These are phyloP conservation scores for Ziziphus jujuba DNA, from an alignment of 306 rosid genomes.

Conservation along the genomic window DNA sequence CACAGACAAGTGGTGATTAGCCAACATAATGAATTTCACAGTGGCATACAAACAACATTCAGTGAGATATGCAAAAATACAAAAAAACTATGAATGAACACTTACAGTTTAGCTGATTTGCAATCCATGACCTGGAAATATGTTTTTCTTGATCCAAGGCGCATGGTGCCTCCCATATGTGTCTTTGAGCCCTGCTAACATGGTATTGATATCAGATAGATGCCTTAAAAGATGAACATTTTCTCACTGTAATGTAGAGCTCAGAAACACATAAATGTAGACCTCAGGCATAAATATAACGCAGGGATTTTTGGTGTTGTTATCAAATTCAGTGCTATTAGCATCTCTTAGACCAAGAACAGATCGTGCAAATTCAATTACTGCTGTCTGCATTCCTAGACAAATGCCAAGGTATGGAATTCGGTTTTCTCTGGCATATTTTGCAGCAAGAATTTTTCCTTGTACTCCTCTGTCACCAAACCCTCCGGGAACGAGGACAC, in stretches of 20 bases:
- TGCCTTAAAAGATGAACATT: background rate
- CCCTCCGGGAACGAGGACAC: slow-evolving; percentile 93
- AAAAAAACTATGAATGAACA: background rate
- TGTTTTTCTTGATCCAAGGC: slow-evolving; percentile 92
- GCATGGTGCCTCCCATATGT: slow-evolving; percentile 99
- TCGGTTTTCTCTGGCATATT: slow-evolving; percentile 71
- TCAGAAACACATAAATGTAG: background rate
- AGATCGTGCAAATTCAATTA: slow-evolving; percentile 82
- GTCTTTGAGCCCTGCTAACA: slow-evolving; percentile 81
- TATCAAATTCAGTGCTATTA: slow-evolving; percentile 79
- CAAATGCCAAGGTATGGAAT: slow-evolving; percentile 92
- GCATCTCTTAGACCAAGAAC: slow-evolving; percentile 78
- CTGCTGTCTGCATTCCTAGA: slow-evolving; percentile 94
- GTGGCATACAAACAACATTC: background rate
- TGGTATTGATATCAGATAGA: slow-evolving; percentile 16
- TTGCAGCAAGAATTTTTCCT: slow-evolving; percentile 95
- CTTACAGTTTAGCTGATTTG: slow-evolving; percentile 90
- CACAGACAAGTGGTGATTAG: slow-evolving; percentile 7
- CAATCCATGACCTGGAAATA: slow-evolving; percentile 61
- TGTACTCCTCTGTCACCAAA: slow-evolving; percentile 91
- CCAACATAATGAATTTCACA: slow-evolving; percentile 4
- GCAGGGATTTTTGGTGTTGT: slow-evolving; percentile 71
- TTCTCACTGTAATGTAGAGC: background rate
- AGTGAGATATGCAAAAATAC: background rate
- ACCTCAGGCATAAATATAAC: slow-evolving; percentile 98